Base-by-base conservation (phyloP, 495 filamentous ascomycete genomes). In the Aeminium ludgeri region DNA sequence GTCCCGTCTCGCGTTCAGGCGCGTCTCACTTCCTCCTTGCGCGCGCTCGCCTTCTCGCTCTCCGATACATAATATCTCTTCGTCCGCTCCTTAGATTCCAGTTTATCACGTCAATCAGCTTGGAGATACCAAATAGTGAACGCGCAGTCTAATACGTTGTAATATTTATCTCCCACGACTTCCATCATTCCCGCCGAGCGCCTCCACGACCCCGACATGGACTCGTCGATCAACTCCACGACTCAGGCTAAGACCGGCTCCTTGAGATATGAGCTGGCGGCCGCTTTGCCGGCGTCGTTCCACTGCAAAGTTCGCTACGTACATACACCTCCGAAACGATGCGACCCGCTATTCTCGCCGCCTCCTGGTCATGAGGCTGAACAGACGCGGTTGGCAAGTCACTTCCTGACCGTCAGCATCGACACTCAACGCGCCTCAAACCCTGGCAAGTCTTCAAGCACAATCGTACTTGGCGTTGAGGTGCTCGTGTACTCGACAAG, bases 331-430 rank as follows among this genome's bases (percentile, higher is more conserved):
- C 83, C 89, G 13, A 73, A 73, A 10, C 66, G 63, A 42, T 80
- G 74, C 39, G 64, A 69, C 6, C 68, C 86, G 17, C 70, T 99
- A 37, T 94, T 77, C 56, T 73, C 76, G n/a, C 69, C 87, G 20
- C 74, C 84, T 7, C 78, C 85, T 7, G 71, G 69, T 35, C 61
- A 74, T 38, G 65, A 69, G 12, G 65, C 79, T 1, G 73, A 86
- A 53, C 54, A 69, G 41, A 96, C 91, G 0, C 89, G 82, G 46
- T 80, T 79, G 55, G 85, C 92, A 60, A 83, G 67, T 28, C 91
- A 96, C 54, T 93, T 94, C 55, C 67, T 95, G 10, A 65, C 76
- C 6, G 65, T 81, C 17, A 82, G 84, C 3, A 69, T 85, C 49
- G 16, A 2, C 6, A 31, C 23, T 8, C 23, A 25, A 8, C 23